Conservation (phyloP, 1,139 yeast species). For the Candida labiduridarum region DNA sequence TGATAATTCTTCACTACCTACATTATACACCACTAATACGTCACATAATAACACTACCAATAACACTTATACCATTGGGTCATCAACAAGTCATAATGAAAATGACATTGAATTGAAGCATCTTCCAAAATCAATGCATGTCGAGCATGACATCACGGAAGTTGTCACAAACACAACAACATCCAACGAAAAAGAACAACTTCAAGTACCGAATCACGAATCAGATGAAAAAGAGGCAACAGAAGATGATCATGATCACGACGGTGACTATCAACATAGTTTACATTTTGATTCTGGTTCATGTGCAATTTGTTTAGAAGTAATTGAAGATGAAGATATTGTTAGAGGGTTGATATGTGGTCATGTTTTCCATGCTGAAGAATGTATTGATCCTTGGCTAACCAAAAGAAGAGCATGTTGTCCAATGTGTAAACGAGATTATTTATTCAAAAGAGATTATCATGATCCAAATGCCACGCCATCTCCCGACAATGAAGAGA, state of each 20-base stretch:
- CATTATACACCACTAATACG: background rate
- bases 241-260: conserved; percentile 7
- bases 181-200: background rate
- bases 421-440: conserved; percentile 82
- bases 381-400: conserved; percentile 82
- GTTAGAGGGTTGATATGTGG: conserved; percentile 81
- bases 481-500: conserved; percentile 1
- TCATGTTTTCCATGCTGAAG: conserved; percentile 75
- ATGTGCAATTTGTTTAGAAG: conserved; percentile 80
- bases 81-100: background rate
- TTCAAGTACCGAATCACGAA: no score
- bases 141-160: background rate
- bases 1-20: conserved; percentile 1
- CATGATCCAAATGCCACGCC: conserved; percentile 1
- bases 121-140: background rate
- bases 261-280: conserved; percentile 21
- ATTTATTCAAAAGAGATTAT: conserved; percentile 41
- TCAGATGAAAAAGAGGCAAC: conserved; percentile 1
- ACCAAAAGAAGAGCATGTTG: conserved; percentile 77
- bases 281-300: conserved; percentile 68
- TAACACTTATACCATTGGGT: background rate
- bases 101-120: background rate
- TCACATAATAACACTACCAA: background rate
- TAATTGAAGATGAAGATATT: conserved; percentile 59
- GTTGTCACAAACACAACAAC: background rate